Base-by-base conservation (phyloP, 2,329 filamentous ascomycete species). In the Alternaria novae-zelandiae region DNA sequence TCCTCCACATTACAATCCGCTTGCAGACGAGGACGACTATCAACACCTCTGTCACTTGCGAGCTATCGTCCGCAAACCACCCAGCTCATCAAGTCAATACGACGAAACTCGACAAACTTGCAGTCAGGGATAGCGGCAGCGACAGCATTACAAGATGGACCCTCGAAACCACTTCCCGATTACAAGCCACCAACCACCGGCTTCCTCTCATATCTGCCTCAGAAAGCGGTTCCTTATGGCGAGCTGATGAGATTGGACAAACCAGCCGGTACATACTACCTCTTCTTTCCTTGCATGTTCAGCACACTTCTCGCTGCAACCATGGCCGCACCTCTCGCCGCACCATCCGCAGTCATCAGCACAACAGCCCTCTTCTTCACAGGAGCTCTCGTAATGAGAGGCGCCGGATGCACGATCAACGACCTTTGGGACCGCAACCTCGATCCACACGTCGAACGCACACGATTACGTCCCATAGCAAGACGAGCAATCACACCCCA, bases 391-490 rank as follows among this genome's bases (percentile, higher is more conserved):
- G 86, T 97, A 69, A 96, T 97, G 91, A 91, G 94, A 64, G 91
- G 94, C 53, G 92, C 93, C 20, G 93, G 93, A 55, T 97, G 94
- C 79, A 91, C 91, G 17, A 93, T 96, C 81, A 97, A 97, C 77
- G 94, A 97, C 77, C 88, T 96, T 54, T 94, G 93, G 91, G 94
- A 97, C 79, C 88, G 92, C 58, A 91, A 96, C 71, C 89, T 97
- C 15, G 94, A 97, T 79, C 90, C 91, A 7, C 87, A 93, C 66
- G 93, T 97, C 13, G 81, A 86, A 2, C 87, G 94, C 51, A 96
- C 92, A 6, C 87, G 90, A 13, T 83, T 93, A 30, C 89, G 94
- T 15, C 94, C 94, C 4, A 91, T 97, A 64, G 93, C 94, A 1
- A 88, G 94, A 12, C 87, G 91, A 32, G 93, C 93, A 56, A 83